phyloP scores from a whole-genome alignment of 305 asterid species.

The Fraxinus paxiana region DNA sequence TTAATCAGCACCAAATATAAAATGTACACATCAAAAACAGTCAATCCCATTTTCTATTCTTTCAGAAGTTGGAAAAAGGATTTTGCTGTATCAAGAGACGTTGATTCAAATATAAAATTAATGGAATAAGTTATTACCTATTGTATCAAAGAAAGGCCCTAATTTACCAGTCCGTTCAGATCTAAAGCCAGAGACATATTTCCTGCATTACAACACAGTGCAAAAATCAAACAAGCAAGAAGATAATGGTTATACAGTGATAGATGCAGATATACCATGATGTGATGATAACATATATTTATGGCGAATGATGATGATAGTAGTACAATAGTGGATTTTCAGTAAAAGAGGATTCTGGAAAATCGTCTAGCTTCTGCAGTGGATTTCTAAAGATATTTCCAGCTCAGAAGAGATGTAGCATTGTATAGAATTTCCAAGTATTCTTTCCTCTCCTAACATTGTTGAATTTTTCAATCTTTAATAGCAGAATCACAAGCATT shows the following conservation, averaged over 20 bases:
- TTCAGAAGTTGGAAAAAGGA: neutral
- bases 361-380: neutral
- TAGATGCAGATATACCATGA: neutral
- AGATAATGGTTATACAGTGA: neutral
- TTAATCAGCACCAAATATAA: constrained; percentile 8
- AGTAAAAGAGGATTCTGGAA: neutral
- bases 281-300: neutral
- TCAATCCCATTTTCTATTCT: constrained; percentile 4
- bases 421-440: neutral
- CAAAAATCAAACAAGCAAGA: constrained; percentile 2
- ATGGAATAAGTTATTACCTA: constrained; percentile 45
- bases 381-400: neutral
- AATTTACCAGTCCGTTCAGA: constrained; percentile 59
- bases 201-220: constrained; percentile 51
- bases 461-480: neutral
- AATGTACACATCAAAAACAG: constrained; percentile 11
- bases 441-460: neutral
- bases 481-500: neutral
- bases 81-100: neutral
- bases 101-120: neutral
- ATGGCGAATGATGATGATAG: neutral
- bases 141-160: constrained; percentile 61
- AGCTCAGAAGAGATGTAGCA: neutral
- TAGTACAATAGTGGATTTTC: neutral
- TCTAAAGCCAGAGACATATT: constrained; percentile 80